Percentiles rank a stretch among this genome's conserved stretches.
phyloP scores from a whole-genome alignment of 306 rosid genomes.

The Amphicarpaea edgeworthii region DNA sequence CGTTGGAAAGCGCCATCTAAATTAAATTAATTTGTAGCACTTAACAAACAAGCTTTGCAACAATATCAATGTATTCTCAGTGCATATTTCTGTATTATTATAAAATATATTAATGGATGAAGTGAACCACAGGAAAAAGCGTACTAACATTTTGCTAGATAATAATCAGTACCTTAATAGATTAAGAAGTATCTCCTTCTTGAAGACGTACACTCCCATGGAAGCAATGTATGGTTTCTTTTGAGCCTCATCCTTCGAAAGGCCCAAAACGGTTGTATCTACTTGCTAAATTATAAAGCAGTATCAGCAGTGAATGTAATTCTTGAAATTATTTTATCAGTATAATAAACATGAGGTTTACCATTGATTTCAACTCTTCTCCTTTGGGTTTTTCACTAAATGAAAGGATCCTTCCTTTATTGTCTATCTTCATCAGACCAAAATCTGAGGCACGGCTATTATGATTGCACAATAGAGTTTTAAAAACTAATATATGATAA shows the following conservation, averaged over 20 bases:
- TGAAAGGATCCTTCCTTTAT: constrained; percentile 66
- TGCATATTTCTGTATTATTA: constrained; percentile 40
- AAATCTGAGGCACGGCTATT: constrained; percentile 97
- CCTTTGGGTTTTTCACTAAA: constrained; percentile 96
- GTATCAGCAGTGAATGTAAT: constrained; percentile 44
- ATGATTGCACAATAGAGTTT: constrained; percentile 45
- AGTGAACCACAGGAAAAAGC: constrained; percentile 25
- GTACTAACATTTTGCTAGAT: not conserved
- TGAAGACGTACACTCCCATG: constrained; percentile 98
- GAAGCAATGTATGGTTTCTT: constrained; percentile 97
- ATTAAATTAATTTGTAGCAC: constrained; percentile 46
- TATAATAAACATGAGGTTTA: constrained; percentile 51
- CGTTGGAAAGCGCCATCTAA: constrained; percentile 97
- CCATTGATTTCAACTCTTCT: constrained; percentile 80
- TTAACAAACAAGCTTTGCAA: constrained; percentile 42
- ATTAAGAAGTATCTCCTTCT: constrained; percentile 95
- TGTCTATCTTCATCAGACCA: constrained; percentile 97
- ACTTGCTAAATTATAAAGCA: constrained; percentile 62
- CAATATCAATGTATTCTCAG: constrained; percentile 19
- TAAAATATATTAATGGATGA: constrained; percentile 59
- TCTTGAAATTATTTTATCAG: constrained; percentile 32
- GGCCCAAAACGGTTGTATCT: constrained; percentile 94
- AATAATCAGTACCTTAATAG: constrained; percentile 69
- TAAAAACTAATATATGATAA: constrained; percentile 17
- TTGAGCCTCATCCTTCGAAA: constrained; percentile 76